Evolutionary conservation across 495 filamentous ascomycete genomes (phyloP).

Genomic region (Parmelia sp.): DNA sequence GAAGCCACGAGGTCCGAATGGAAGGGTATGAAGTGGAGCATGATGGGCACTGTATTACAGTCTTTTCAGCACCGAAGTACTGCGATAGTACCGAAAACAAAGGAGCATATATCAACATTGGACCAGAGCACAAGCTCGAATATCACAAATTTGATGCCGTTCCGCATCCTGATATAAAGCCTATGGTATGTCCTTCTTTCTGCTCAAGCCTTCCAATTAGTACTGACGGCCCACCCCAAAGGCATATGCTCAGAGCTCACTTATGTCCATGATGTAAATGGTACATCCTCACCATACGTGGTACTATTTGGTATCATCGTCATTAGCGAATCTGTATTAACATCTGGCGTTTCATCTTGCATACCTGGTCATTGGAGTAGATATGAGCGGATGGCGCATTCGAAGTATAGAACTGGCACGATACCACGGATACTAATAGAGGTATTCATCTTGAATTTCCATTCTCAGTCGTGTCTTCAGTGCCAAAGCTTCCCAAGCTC

Average conservation of each 20-base stretch:
- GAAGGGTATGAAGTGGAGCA: conserved; percentile 97
- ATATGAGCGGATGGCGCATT: neutral
- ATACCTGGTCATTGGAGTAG: conserved; percentile 4
- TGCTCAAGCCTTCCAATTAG: neutral
- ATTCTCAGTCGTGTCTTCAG: neutral
- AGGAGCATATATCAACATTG: conserved; percentile 97
- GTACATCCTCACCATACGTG: neutral
- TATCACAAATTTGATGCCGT: conserved; percentile 94
- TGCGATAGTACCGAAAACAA: conserved; percentile 98
- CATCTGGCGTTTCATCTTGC: conserved; percentile 7
- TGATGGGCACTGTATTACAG: conserved; percentile 94
- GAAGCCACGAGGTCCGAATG: conserved; percentile 97
- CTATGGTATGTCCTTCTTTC: conserved; percentile 61
- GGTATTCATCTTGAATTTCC: too few relatives aligned
- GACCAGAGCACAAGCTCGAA: conserved; percentile 80
- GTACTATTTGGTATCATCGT: conserved; percentile 5
- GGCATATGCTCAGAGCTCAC: conserved; percentile 76
- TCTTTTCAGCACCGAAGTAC: conserved; percentile 97
- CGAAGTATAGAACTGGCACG: neutral
- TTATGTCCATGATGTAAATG: conserved; percentile 58
- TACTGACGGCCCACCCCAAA: conserved; percentile 36
- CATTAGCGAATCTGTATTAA: conserved; percentile 16
- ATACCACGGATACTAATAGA: neutral
- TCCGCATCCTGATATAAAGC: conserved; percentile 87
- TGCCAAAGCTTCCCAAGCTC: neutral